A percentile compares a stretch with the other conserved stretches of the same genome.
Evolutionary conservation across 2,329 filamentous ascomycete species (phyloP).

Genomic region (Metarhizium rileyi): DNA sequence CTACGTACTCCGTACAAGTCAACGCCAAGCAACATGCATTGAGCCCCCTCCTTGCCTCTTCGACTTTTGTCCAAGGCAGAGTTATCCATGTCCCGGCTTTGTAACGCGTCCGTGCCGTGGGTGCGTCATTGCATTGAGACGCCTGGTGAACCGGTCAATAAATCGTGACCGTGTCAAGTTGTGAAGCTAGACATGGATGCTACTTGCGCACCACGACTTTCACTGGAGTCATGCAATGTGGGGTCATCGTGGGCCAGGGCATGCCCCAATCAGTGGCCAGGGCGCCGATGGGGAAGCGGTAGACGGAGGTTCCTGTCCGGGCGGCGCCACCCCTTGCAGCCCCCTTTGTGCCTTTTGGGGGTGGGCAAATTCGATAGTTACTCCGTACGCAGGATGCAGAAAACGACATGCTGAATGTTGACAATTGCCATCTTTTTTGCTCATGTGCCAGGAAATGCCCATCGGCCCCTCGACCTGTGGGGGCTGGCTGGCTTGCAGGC

Average conservation of each 20-base stretch:
- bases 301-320: constrained; percentile 1
- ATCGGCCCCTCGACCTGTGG: too few relatives aligned
- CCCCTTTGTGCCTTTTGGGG: not conserved
- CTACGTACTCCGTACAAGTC: too few relatives aligned
- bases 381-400: not conserved
- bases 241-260: not conserved
- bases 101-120: not conserved
- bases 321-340: not conserved
- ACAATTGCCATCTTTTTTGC: too few relatives aligned
- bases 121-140: not conserved
- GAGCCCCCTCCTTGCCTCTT: not conserved
- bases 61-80: not conserved
- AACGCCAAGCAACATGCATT: too few relatives aligned
- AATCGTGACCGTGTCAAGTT: not conserved
- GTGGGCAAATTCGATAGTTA: not conserved
- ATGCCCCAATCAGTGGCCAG: not conserved
- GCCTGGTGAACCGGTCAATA: too few relatives aligned
- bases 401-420: too few relatives aligned
- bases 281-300: not conserved
- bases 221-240: not conserved
- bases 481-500: too few relatives aligned
- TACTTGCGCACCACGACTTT: too few relatives aligned
- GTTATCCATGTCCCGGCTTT: not conserved
- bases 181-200: too few relatives aligned
- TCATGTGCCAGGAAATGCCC: too few relatives aligned